These are phyloP conservation scores for Verticillium albo-atrum DNA, from an alignment of 2,329 filamentous ascomycete genomes.

Conservation along the genomic window DNA sequence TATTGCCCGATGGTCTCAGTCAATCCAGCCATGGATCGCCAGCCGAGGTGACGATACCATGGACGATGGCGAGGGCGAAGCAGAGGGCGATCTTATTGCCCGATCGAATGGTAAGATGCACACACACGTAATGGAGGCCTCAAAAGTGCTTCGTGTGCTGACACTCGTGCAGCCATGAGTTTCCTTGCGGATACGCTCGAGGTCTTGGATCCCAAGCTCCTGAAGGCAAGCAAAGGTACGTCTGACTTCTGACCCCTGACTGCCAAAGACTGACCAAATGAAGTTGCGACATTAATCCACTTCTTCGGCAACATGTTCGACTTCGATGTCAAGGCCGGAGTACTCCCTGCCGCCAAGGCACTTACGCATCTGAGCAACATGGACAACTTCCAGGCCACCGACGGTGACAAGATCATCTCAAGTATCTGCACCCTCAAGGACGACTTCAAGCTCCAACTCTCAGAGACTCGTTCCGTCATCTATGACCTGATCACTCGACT, in stretches of 20 bases:
- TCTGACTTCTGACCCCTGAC: neutral
- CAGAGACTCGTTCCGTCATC: slow-evolving; percentile 46
- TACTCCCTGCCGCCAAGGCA: slow-evolving; percentile 48
- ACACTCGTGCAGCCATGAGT: slow-evolving; percentile 38
- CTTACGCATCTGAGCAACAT: slow-evolving; percentile 44
- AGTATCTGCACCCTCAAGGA: slow-evolving; percentile 47
- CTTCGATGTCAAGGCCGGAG: slow-evolving; percentile 55
- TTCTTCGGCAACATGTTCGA: slow-evolving; percentile 58
- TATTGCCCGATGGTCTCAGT: slow-evolving; percentile 51
- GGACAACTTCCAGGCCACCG: slow-evolving; percentile 45
- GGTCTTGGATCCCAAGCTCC: slow-evolving; percentile 36
- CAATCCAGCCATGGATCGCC: slow-evolving; percentile 51
- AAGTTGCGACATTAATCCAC: slow-evolving; percentile 7
- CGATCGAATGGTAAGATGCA: slow-evolving; percentile 41
- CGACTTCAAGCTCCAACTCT: slow-evolving; percentile 50
- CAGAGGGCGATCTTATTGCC: slow-evolving; percentile 46
- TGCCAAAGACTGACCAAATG: neutral
- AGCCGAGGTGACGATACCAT: slow-evolving; percentile 27
- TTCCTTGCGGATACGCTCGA: slow-evolving; percentile 52
- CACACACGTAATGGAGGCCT: too few species aligned
- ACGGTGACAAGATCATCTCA: slow-evolving; percentile 43
- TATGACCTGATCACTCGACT: slow-evolving; percentile 44
- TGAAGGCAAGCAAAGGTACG: slow-evolving; percentile 47
- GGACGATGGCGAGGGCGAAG: slow-evolving; percentile 31
- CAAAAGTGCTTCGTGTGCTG: neutral